Base-by-base conservation (phyloP, 2,329 filamentous ascomycete genomes). In the Aschersonia sp. region DNA sequence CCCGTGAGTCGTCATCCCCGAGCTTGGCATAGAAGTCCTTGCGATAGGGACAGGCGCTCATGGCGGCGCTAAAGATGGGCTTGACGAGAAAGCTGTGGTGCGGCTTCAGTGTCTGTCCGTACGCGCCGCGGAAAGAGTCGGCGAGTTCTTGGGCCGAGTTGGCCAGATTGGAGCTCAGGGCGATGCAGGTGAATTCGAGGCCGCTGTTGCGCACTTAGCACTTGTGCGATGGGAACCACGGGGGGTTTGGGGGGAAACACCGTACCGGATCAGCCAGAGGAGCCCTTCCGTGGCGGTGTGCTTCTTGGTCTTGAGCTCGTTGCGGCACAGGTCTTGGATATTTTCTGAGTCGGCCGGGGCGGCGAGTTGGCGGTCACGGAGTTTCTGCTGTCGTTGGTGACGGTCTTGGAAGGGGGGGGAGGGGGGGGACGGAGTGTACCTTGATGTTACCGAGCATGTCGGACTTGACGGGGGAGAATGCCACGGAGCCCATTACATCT, bases 1-100 rank as follows among this genome's bases (percentile, higher is more conserved):
- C 82, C 65, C 82, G 78, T 31, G 62, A 67, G 40, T 75, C 66
- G 60, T 86, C 77, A 28, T 72, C 70, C 40, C 85, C 89, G 43
- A 98, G 74, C 77, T 96, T 95, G 54, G 68, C 68, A 65, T 96
- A 97, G 64, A 98, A 97, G 67, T 91, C 86, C 64, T 86, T 87
- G 56, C 91, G 80, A 75, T 96, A 95, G 2, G 92, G 92, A 56
- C 85, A 91, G 20, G 89, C 89, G 57, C 79, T 78, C 89, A 98
- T 95, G 64, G 91, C 91, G 52, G 89, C 84, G 58, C 77, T 85
- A 77, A 97, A 97, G 62, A 96, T 75, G 51, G 88, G 88, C 76
- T 94, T 95, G 59, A 96, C 72, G 53, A 96, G 58, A 67, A 94
- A 89, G 61, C 75, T 80, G 74, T 98, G 92, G 72, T 94, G 82